phyloP scores from a whole-genome alignment of 2,329 filamentous ascomycete genomes.

The Stachybotrys chartarum region DNA sequence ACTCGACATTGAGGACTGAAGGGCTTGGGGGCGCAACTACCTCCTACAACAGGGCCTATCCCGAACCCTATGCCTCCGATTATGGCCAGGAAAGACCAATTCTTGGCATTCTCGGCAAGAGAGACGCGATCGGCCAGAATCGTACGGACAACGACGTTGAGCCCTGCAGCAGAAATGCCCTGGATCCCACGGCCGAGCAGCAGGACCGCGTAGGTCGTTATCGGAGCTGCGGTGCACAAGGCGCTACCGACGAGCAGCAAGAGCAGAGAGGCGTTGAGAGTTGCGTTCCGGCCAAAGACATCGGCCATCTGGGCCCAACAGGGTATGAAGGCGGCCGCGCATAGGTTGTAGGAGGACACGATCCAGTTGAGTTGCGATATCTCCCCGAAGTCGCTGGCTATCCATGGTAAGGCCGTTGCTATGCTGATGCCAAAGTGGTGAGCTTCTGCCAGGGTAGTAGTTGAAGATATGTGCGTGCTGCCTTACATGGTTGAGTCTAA shows the following conservation, averaged over 20 bases:
- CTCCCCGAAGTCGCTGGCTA: constrained; percentile 56
- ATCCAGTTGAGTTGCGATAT: constrained; percentile 61
- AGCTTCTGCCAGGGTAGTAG: background rate
- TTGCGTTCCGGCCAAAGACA: constrained; percentile 54
- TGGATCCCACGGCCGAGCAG: constrained; percentile 58
- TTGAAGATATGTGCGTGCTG: background rate
- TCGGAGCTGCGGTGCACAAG: constrained; percentile 51
- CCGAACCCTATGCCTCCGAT: constrained; percentile 53
- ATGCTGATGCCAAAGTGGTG: constrained; percentile 12
- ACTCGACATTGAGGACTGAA: background rate
- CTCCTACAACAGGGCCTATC: constrained; percentile 56
- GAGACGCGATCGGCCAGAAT: constrained; percentile 60
- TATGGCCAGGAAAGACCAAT: constrained; percentile 55
- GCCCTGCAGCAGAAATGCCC: constrained; percentile 53
- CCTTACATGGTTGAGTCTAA: constrained; percentile 56
- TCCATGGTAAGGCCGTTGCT: constrained; percentile 36
- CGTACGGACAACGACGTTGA: constrained; percentile 53
- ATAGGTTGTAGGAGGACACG: constrained; percentile 61
- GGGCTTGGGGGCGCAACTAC: constrained; percentile 6
- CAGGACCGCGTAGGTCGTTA: constrained; percentile 47
- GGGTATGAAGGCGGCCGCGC: constrained; percentile 59
- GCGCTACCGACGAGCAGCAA: constrained; percentile 54
- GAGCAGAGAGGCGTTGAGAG: constrained; percentile 49
- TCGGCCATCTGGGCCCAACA: constrained; percentile 59
- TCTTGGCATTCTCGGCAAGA: constrained; percentile 52